Base-by-base conservation (phyloP, 768 basidiomycete genomes). In the Mycena leptocephala region DNA sequence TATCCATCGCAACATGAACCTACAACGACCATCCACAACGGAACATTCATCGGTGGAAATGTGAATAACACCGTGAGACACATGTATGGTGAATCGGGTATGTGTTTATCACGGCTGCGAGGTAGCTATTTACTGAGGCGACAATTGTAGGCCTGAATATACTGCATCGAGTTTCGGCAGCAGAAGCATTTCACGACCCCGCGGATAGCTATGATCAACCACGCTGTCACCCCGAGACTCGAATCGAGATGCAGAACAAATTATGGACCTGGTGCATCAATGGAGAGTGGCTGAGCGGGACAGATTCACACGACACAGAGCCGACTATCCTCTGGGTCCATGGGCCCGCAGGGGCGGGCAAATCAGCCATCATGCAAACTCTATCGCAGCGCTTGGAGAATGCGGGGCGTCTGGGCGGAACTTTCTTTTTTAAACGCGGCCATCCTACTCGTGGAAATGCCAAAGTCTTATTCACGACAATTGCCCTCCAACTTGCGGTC, bases 51-150 rank as follows among this genome's bases (percentile, higher is more conserved):
- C 20, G 37, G 43, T 33, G 64, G 64, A 51, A 65, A 65, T 65
- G 43, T 65, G 46, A 65, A 65, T 51, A 51, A 51, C 10, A 51
- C 48, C 4, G 30, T 65, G 28, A 65, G 30, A 8, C 16, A 32
- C 46, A n/a, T n/a, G n/a, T n/a, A n/a, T n/a, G 46, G 64, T n/a
- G 64, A 65, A 65, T 48, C 46, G 22, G 64, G 46, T 65, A 33
- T 14, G 64, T 65, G 10, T 32, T 30, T 2, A 22, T 30, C 46
- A 30, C 48, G n/a, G n/a, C n/a, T n/a, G n/a, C n/a, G n/a, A 5
- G 8, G 3, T 16, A 48, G n/a, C n/a, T n/a, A n/a, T n/a, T 7
- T n/a, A 37, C 46, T 32, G n/a, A 43, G 5, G 30, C 28, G 33
- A 32, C 32, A n/a, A n/a, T n/a, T n/a, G 9, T 35, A 37, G 67